Base-by-base conservation (phyloP, 2,329 filamentous ascomycete species). In the Zopfia rhizophila region DNA sequence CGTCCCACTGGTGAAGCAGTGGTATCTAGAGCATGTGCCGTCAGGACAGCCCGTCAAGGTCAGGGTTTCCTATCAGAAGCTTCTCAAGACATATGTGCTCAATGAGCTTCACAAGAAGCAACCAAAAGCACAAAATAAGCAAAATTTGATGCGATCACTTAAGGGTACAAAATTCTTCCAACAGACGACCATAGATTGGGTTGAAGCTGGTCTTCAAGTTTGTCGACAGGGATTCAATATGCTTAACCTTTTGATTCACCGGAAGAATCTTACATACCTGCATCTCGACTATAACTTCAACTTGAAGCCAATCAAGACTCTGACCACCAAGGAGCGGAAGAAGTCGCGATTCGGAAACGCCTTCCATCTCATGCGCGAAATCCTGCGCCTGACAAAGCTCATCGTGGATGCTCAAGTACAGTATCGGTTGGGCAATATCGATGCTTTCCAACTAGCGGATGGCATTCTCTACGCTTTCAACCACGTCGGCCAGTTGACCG, bases 211-310 rank as follows among this genome's bases (percentile, higher is more conserved):
- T 76, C 82, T 99, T 66, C 95, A 99, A 76, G 94, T 99, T 52
- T 99, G 94, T 72, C 86, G 94, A 38, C 94, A 99, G 71, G 94
- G 94, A 43, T 99, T 97, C 81, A 99, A 99, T 76, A 99, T 99
- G 93, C 80, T 99, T 48, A 99, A 99, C 65, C 80, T 99, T 40
- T 79, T 99, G 58, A 99, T 99, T 58, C 94, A 99, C 69, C 88
- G 94, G 64, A 99, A 99, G 81, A 99, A 99, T 72, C 77, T 99
- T 60, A 99, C 94, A 0, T 99, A 99, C 68, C 82, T 99, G 44
- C 95, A 99, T 80, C 85, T 99, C 43, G 94, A 99, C 69, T 99
- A 97, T 79, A 99, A 99, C 75, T 99, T 99, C 80, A 99, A 99
- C 73, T 69, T 99, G 72, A 99, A 99, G 79, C 94, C 94, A 3